Evolutionary conservation across 1,139 yeast species (phyloP).

Genomic region (Candida freyschussii): DNA sequence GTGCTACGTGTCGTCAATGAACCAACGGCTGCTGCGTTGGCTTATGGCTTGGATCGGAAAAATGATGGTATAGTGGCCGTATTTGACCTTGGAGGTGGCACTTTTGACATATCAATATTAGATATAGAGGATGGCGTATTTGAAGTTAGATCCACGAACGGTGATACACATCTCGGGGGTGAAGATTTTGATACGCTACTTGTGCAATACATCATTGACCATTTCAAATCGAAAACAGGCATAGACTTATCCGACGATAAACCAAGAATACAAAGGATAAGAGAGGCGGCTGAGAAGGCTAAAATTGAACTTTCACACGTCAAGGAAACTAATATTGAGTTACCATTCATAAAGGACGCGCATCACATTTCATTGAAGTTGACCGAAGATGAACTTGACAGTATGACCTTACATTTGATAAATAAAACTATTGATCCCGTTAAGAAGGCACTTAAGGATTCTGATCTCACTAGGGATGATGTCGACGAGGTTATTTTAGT

Average conservation of each 20-base stretch:
- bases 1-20: slow-evolving; percentile 97
- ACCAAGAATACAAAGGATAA: slow-evolving; percentile 98
- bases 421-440: slow-evolving; percentile 96
- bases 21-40: slow-evolving; percentile 98
- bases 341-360: slow-evolving; percentile 88
- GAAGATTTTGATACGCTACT: slow-evolving; percentile 88
- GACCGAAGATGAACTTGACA: slow-evolving; percentile 85
- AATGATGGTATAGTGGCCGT: slow-evolving; percentile 86
- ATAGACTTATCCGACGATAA: slow-evolving; percentile 87
- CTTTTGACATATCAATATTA: slow-evolving; percentile 93
- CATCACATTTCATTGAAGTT: slow-evolving; percentile 71
- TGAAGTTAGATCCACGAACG: slow-evolving; percentile 97
- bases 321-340: slow-evolving; percentile 87
- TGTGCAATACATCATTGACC: slow-evolving; percentile 84
- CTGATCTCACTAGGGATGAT: slow-evolving; percentile 78
- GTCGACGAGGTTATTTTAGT: slow-evolving; percentile 94
- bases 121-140: slow-evolving; percentile 96
- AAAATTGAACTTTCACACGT: slow-evolving; percentile 97
- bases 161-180: slow-evolving; percentile 99
- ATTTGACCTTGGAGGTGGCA: slow-evolving; percentile 99
- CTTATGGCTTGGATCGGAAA: slow-evolving; percentile 91
- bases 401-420: slow-evolving; percentile 47
- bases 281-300: slow-evolving; percentile 99
- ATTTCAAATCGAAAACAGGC: slow-evolving; percentile 90
- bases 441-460: slow-evolving; percentile 97